Percentiles rank a stretch among this genome's conserved stretches.
These are phyloP conservation scores for Colletotrichum eleusines DNA, from an alignment of 2,329 filamentous ascomycete genomes.

Conservation along the genomic window DNA sequence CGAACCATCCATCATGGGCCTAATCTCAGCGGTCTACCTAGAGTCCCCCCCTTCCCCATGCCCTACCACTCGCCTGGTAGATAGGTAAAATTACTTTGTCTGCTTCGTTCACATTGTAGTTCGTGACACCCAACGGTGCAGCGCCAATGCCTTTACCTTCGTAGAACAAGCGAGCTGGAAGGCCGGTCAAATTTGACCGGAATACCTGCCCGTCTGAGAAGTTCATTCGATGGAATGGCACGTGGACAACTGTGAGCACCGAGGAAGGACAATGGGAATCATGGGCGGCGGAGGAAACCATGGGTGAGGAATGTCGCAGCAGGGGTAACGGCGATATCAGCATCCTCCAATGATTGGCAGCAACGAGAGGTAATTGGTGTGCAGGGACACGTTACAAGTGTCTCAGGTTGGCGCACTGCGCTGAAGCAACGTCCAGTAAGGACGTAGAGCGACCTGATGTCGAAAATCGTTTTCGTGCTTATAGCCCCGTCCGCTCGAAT, in stretches of 20 bases:
- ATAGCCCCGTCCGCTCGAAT: background rate
- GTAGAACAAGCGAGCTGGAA: background rate
- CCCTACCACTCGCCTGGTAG: background rate
- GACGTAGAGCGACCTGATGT: background rate
- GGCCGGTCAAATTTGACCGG: background rate
- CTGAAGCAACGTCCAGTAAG: constrained; percentile 26
- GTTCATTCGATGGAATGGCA: background rate
- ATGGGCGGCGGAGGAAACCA: background rate
- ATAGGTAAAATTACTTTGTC: constrained; percentile 2
- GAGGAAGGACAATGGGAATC: background rate
- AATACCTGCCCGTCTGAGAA: constrained; percentile 8
- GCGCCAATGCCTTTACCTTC: constrained; percentile 14
- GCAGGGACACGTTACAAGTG: constrained; percentile 16
- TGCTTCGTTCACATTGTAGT: background rate
- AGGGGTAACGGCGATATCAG: constrained; percentile 36
- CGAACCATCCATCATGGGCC: constrained; percentile 14
- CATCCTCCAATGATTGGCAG: constrained; percentile 21
- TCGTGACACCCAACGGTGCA: background rate
- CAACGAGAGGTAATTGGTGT: constrained; percentile 8
- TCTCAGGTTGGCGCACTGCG: constrained; percentile 33
- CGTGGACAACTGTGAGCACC: constrained; percentile 13
- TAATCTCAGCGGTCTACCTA: constrained; percentile 2
- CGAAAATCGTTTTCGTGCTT: background rate
- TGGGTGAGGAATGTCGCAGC: background rate
- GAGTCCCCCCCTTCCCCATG: too few species aligned